Percentiles rank a stretch among this genome's conserved stretches.
Conservation (phyloP, 2,329 filamentous ascomycete genomes). For the Calonectria henricotiae region DNA sequence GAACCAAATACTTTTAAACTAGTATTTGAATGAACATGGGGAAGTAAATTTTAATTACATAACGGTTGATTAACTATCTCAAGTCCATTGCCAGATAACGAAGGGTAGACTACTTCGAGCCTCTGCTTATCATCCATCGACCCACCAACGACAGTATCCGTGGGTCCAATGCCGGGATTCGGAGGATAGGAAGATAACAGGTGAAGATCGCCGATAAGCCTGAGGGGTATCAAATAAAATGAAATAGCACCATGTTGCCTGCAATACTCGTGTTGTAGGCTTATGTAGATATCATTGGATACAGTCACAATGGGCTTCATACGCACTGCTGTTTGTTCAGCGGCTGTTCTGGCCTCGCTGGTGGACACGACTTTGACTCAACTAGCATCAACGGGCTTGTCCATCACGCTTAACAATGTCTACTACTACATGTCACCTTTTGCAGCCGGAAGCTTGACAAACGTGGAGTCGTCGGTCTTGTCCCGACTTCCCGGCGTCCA, state of each 20-base stretch:
- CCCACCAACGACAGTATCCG: not conserved
- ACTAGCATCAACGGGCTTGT: not conserved
- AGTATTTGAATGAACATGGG: too few species aligned
- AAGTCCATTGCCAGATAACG: not conserved
- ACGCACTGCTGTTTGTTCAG: not conserved
- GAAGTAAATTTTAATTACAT: not conserved
- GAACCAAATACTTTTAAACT: too few species aligned
- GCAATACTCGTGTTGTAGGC: not conserved
- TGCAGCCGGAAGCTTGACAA: not conserved
- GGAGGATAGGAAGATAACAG: constrained; percentile 10
- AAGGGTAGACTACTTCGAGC: not conserved
- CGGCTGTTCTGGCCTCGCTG: constrained; percentile 18
- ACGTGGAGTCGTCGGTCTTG: not conserved
- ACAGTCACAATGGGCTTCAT: constrained; percentile 6
- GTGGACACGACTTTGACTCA: not conserved
- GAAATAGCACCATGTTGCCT: too few species aligned
- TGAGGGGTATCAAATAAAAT: constrained; percentile 8
- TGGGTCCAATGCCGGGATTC: not conserved
- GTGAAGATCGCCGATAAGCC: not conserved
- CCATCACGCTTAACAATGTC: constrained; percentile 13
- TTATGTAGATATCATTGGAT: not conserved
- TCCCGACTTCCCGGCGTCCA: not conserved
- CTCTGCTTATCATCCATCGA: constrained; percentile 4
- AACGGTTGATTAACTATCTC: not conserved
- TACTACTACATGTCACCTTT: constrained; percentile 23